Percentiles rank a stretch among this genome's conserved stretches.
These are phyloP conservation scores for Sporothrix inflata DNA, from an alignment of 2,329 filamentous ascomycete species.

Conservation along the genomic window DNA sequence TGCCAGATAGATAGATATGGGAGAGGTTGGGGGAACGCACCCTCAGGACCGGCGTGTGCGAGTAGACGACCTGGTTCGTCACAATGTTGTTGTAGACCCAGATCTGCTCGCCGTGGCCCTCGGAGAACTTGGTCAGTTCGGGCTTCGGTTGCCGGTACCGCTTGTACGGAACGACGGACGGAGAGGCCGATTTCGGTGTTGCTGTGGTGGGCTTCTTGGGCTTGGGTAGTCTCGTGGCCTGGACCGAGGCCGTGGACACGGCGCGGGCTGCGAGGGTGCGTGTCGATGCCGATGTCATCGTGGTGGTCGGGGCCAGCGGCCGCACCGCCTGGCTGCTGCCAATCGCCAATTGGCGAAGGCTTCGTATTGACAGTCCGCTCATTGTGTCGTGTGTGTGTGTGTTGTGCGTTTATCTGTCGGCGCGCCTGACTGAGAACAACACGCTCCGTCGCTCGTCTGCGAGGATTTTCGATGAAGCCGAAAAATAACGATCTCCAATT, in stretches of 20 bases:
- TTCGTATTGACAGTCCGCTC: constrained; percentile 31
- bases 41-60: constrained; percentile 50
- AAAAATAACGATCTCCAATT: constrained; percentile 13
- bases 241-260: constrained; percentile 12
- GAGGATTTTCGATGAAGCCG: constrained; percentile 23
- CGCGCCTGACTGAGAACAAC: constrained; percentile 1
- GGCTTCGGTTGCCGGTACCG: constrained; percentile 36
- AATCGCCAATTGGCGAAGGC: constrained; percentile 45
- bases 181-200: not conserved
- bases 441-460: constrained; percentile 1
- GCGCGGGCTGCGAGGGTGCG: not conserved
- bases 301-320: constrained; percentile 4
- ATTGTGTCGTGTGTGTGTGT: constrained; percentile 27
- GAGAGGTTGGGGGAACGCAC: constrained; percentile 42
- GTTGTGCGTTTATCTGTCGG: not conserved
- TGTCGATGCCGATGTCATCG: constrained; percentile 2
- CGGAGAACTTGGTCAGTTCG: constrained; percentile 37
- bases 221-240: constrained; percentile 13
- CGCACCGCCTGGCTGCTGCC: constrained; percentile 37
- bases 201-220: not conserved
- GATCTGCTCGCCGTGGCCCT: constrained; percentile 60
- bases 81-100: constrained; percentile 58
- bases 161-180: constrained; percentile 21
- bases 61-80: constrained; percentile 58
- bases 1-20: not conserved